A percentile compares a stretch with the other conserved stretches of the same genome.
These are phyloP conservation scores for Morella rubra DNA, from an alignment of 306 rosid genomes.

Conservation along the genomic window DNA sequence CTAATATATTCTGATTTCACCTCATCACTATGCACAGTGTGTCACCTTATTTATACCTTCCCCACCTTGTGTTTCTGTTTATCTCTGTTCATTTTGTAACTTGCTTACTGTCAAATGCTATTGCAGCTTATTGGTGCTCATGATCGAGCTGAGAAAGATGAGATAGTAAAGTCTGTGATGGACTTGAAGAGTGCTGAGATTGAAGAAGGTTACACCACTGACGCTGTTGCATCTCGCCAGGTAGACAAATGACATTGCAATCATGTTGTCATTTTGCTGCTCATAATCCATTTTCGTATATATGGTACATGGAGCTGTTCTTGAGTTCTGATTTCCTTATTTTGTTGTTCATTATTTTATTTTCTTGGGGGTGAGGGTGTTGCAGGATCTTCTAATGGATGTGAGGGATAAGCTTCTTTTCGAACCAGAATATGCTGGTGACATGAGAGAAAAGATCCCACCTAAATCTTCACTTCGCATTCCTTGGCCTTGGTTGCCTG, in stretches of 20 bases:
- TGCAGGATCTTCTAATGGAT: slow-evolving; percentile 85
- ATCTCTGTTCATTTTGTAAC: slow-evolving; percentile 26
- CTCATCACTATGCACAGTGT: not conserved
- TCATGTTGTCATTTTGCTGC: not conserved
- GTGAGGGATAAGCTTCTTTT: slow-evolving; percentile 97
- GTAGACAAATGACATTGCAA: slow-evolving; percentile 35
- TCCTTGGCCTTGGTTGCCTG: slow-evolving; percentile 91
- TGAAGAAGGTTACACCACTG: slow-evolving; percentile 87
- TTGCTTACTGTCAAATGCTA: slow-evolving; percentile 17
- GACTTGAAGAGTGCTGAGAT: slow-evolving; percentile 71
- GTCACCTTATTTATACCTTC: slow-evolving; percentile 8
- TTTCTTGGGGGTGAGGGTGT: slow-evolving; percentile 1
- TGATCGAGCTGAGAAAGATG: slow-evolving; percentile 90
- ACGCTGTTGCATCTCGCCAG: slow-evolving; percentile 74
- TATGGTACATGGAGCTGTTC: not conserved
- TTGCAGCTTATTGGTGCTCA: slow-evolving; percentile 88
- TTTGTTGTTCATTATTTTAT: not conserved
- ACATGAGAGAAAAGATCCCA: slow-evolving; percentile 70
- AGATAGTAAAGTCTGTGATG: slow-evolving; percentile 93
- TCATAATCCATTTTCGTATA: slow-evolving; percentile 7
- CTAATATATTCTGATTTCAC: too few relatives aligned
- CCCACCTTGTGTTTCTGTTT: slow-evolving; percentile 1
- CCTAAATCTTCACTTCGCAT: slow-evolving; percentile 79
- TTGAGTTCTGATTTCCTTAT: slow-evolving; percentile 10
- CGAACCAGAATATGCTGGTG: slow-evolving; percentile 92